A percentile compares a stretch with the other conserved stretches of the same genome.
Conservation (phyloP, 495 filamentous ascomycete genomes). For the Aspergillus campestris region DNA sequence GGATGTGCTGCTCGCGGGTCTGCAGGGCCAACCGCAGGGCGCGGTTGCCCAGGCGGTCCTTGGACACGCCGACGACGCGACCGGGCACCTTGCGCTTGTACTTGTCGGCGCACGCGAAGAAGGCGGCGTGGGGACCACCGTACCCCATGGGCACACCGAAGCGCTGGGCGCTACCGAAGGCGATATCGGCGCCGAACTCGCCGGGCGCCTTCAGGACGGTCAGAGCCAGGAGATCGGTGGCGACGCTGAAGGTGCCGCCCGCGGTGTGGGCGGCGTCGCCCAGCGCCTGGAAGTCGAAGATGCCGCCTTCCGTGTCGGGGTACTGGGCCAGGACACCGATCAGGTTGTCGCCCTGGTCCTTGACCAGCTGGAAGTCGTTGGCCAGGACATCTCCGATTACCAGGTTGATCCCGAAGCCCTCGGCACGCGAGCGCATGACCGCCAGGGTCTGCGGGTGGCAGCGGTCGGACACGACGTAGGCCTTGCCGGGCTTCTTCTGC, state of each 20-base stretch:
- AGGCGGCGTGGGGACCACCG: constrained; percentile 93
- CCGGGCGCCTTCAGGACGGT: constrained; percentile 86
- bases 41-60: constrained; percentile 75
- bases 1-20: constrained; percentile 94
- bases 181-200: constrained; percentile 95
- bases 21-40: constrained; percentile 88
- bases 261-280: constrained; percentile 71
- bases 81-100: constrained; percentile 96
- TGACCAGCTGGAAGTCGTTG: constrained; percentile 52
- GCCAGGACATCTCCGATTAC: constrained; percentile 61
- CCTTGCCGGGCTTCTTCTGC: constrained; percentile 67
- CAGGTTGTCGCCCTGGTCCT: constrained; percentile 70
- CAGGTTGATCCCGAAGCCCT: constrained; percentile 86
- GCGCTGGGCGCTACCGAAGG: constrained; percentile 91
- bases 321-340: constrained; percentile 94
- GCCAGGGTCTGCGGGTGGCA: constrained; percentile 87
- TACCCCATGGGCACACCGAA: constrained; percentile 92
- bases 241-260: constrained; percentile 77
- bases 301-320: constrained; percentile 79
- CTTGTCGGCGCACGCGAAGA: constrained; percentile 90
- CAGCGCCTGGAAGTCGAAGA: constrained; percentile 65
- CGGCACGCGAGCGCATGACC: constrained; percentile 79
- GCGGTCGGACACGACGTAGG: constrained; percentile 73
- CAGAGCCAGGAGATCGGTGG: constrained; percentile 85
- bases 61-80: constrained; percentile 85